Evolutionary conservation across 2,329 filamentous ascomycete species (phyloP).

Genomic region (Madurella mycetomatis): DNA sequence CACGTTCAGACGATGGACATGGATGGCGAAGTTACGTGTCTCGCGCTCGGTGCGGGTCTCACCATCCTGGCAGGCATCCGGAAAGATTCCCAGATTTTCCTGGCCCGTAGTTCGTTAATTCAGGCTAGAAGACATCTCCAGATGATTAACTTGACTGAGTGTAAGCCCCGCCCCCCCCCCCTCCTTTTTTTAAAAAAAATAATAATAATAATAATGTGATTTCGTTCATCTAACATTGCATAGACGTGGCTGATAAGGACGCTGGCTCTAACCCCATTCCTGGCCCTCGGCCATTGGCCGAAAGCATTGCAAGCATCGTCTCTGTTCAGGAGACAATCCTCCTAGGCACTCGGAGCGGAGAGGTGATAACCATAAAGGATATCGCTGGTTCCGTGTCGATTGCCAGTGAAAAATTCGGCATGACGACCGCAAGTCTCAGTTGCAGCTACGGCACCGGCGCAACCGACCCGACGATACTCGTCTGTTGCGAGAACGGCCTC

Average conservation of each 20-base stretch:
- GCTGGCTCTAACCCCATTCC: conserved; percentile 27
- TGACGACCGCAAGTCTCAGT: conserved; percentile 21
- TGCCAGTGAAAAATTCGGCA: conserved; percentile 28
- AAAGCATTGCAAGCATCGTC: conserved; percentile 23
- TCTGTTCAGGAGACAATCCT: conserved; percentile 29
- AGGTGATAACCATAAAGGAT: conserved; percentile 39
- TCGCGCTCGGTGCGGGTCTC: conserved; percentile 34
- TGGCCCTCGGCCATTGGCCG: conserved; percentile 38
- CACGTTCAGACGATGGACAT: conserved; percentile 32
- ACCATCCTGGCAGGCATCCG: conserved; percentile 33
- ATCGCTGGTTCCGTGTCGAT: conserved; percentile 10
- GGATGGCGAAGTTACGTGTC: conserved; percentile 47
- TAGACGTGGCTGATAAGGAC: conserved; percentile 4
- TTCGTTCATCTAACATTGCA: not conserved
- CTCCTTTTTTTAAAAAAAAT: no score
- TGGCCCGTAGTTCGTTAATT: conserved; percentile 30
- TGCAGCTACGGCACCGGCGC: conserved; percentile 21
- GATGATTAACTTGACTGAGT: conserved; percentile 20
- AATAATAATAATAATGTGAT: no score
- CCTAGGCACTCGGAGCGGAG: conserved; percentile 50
- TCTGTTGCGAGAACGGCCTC: conserved; percentile 47
- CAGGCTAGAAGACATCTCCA: conserved; percentile 4
- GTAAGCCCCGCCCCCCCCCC: conserved; percentile 20
- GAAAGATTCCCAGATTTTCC: conserved; percentile 29
- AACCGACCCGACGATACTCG: conserved; percentile 34